Conservation (phyloP, 495 filamentous ascomycete species). For the Penicillium cataractarum region DNA sequence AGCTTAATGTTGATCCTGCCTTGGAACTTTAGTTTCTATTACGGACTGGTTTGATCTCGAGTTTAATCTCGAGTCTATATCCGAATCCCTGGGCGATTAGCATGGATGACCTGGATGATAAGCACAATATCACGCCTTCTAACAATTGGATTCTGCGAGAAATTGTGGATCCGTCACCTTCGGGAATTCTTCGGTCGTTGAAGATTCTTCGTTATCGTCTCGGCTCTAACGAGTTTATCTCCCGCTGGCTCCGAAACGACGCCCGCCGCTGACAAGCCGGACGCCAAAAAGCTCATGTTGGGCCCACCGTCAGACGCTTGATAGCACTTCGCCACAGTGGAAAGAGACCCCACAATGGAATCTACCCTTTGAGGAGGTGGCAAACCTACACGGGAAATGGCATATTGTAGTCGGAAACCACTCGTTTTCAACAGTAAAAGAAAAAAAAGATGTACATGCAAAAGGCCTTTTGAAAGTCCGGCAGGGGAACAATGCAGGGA, state of each 20-base stretch:
- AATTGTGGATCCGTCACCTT: not conserved
- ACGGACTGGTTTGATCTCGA: not conserved
- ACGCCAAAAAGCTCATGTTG: not conserved
- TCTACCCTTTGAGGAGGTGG: not conserved
- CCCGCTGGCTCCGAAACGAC: not conserved
- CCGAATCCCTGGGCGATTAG: not conserved
- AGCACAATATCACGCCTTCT: not conserved
- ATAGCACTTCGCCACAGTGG: not conserved
- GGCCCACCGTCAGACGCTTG: not conserved
- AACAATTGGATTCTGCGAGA: not conserved
- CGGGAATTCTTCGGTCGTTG: not conserved
- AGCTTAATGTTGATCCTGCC: conserved; percentile 1
- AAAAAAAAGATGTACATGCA: conserved; percentile 27
- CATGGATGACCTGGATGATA: not conserved
- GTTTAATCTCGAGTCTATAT: not conserved
- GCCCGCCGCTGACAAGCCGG: not conserved
- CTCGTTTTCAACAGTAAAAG: conserved; percentile 6
- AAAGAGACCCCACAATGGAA: not conserved
- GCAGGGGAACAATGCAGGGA: conserved; percentile 17
- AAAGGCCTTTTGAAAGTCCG: conserved; percentile 24
- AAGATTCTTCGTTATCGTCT: not conserved
- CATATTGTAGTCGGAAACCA: not conserved
- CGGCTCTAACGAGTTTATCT: not conserved
- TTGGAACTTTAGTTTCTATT: not conserved
- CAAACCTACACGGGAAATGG: not conserved